phyloP scores from a whole-genome alignment of 305 asterid genomes.

The Fraxinus ornus region DNA sequence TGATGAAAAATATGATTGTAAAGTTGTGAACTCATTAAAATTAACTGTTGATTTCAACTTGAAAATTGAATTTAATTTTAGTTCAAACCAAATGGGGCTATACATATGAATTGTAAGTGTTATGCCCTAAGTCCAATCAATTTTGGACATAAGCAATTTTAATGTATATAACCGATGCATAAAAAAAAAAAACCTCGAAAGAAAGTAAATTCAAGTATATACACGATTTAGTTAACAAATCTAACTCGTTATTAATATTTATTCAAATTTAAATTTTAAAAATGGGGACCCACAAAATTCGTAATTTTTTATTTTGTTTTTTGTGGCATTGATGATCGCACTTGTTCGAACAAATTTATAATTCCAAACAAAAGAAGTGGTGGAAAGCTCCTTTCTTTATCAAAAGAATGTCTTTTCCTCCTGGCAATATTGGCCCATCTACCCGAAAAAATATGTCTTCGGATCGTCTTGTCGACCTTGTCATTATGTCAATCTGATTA shows the following conservation, averaged over 20 bases:
- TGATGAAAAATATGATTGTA: too few species aligned
- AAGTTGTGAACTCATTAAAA: too few species aligned
- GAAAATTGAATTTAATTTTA: too few species aligned
- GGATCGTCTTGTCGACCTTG: slow-evolving; percentile 23
- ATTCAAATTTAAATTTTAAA: background rate
- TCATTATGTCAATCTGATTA: slow-evolving; percentile 10
- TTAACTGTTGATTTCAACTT: too few species aligned
- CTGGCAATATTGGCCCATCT: slow-evolving; percentile 42
- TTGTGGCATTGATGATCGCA: background rate
- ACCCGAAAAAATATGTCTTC: background rate
- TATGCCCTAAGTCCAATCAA: too few species aligned
- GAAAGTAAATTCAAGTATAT: background rate
- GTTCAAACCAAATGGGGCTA: too few species aligned
- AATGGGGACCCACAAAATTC: background rate
- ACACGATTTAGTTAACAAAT: background rate
- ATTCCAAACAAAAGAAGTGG: slow-evolving; percentile 25
- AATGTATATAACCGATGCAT: too few species aligned
- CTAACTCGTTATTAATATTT: background rate
- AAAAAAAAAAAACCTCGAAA: too few species aligned
- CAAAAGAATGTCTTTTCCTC: slow-evolving; percentile 34
- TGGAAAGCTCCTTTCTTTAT: slow-evolving; percentile 23
- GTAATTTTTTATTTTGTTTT: background rate
- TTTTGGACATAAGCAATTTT: too few species aligned
- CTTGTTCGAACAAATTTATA: background rate
- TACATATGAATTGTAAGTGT: too few species aligned